phyloP scores from a whole-genome alignment of 2,329 filamentous ascomycete species.

The Tolypocladium ovalisporum region DNA sequence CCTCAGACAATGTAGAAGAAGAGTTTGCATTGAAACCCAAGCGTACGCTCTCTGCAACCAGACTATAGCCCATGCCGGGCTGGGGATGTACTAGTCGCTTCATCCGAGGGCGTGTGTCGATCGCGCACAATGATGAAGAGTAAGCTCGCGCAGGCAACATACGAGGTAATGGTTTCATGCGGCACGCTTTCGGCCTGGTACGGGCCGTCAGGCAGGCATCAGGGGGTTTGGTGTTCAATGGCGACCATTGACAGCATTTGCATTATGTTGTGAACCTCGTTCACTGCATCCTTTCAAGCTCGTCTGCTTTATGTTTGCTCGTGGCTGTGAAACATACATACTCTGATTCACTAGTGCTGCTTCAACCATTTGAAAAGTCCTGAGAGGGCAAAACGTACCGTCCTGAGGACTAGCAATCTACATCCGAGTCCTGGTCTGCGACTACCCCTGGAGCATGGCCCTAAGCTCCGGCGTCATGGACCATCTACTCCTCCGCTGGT shows the following conservation, averaged over 20 bases:
- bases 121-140: background rate
- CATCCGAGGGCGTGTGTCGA: background rate
- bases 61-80: background rate
- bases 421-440: background rate
- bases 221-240: background rate
- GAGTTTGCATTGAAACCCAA: too few species aligned
- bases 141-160: background rate
- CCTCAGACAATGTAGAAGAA: background rate
- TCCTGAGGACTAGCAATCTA: background rate
- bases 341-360: background rate
- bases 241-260: background rate
- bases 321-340: too few species aligned
- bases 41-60: too few species aligned
- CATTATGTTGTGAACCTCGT: too few species aligned
- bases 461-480: background rate
- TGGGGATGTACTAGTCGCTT: background rate
- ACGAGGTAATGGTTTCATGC: too few species aligned
- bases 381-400: background rate
- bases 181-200: background rate
- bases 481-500: background rate
- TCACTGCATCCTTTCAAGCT: too few species aligned
- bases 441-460: background rate
- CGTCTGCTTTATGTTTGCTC: too few species aligned
- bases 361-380: background rate
- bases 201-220: background rate